Conservation (phyloP, 371 early-diverging fungal species). For the Mucor racemosus region DNA sequence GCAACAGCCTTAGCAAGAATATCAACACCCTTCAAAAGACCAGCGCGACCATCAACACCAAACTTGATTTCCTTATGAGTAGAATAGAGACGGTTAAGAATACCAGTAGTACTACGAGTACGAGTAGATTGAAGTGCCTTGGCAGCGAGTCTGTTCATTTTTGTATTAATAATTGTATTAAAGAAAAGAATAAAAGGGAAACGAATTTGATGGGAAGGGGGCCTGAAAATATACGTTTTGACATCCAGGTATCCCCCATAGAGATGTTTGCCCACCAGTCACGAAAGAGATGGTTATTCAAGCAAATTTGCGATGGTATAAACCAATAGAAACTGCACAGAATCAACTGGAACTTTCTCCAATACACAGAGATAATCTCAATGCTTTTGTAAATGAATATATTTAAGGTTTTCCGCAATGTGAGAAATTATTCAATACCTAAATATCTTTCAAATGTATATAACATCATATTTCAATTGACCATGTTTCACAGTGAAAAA, state of each 20-base stretch:
- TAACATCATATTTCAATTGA: not conserved
- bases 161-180: not conserved
- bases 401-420: conserved; percentile 1
- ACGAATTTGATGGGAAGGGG: conserved; percentile 20
- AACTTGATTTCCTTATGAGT: conserved; percentile 95
- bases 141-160: conserved; percentile 50
- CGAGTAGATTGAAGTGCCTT: conserved; percentile 45
- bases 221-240: conserved; percentile 21
- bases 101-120: conserved; percentile 40
- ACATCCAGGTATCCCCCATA: conserved; percentile 5
- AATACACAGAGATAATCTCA: not conserved
- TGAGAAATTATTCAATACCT: not conserved
- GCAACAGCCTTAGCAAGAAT: conserved; percentile 97
- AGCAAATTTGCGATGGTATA: not conserved
- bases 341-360: conserved; percentile 18
- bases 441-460: no score
- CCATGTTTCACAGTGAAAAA: conserved; percentile 13
- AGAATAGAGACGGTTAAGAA: conserved; percentile 73
- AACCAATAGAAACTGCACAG: conserved; percentile 7
- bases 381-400: not conserved
- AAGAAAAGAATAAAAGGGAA: not conserved
- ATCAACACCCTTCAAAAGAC: conserved; percentile 93
- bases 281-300: not conserved
- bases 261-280: conserved; percentile 5
- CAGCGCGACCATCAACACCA: conserved; percentile 95